These are phyloP conservation scores for Phytopythium montanum DNA, from an alignment of 352 stramenopile species.

Conservation along the genomic window DNA sequence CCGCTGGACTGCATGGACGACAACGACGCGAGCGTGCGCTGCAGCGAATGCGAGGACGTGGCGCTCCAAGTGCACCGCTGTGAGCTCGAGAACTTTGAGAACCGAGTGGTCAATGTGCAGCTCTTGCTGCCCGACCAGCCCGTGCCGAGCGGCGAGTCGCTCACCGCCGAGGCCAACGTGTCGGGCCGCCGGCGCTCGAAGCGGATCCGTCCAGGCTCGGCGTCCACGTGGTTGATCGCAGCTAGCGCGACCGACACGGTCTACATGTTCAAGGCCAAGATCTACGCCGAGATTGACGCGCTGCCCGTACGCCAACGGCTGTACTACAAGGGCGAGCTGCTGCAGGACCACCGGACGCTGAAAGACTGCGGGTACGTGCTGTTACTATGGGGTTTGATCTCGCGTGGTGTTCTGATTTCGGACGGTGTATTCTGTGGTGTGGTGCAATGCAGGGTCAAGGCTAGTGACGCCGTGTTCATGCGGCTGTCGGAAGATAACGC, in stretches of 20 bases:
- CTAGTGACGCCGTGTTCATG: conserved; percentile 73
- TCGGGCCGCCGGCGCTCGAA: conserved; percentile 55
- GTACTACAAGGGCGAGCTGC: conserved; percentile 58
- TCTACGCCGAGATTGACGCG: conserved; percentile 65
- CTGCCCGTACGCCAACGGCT: conserved; percentile 66
- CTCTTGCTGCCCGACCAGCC: conserved; percentile 50
- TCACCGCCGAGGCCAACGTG: conserved; percentile 33
- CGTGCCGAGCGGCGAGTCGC: conserved; percentile 37
- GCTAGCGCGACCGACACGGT: conserved; percentile 67
- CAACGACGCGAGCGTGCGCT: conserved; percentile 30
- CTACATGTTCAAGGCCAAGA: conserved; percentile 75
- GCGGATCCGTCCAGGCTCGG: conserved; percentile 52
- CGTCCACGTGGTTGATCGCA: conserved; percentile 40
- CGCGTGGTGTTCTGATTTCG: not conserved
- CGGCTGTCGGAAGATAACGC: conserved; percentile 50
- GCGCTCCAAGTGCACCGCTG: conserved; percentile 37
- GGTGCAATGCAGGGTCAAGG: conserved; percentile 51
- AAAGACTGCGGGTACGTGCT: conserved; percentile 58
- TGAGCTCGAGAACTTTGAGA: conserved; percentile 61
- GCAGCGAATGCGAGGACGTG: conserved; percentile 43
- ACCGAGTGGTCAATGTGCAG: conserved; percentile 56
- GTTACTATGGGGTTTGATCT: not conserved
- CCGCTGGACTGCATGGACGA: conserved; percentile 25
- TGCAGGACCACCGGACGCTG: conserved; percentile 52
- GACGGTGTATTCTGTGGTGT: not conserved